These are phyloP conservation scores for Ammopiptanthus mongolicus DNA, from an alignment of 306 rosid species.

Conservation along the genomic window DNA sequence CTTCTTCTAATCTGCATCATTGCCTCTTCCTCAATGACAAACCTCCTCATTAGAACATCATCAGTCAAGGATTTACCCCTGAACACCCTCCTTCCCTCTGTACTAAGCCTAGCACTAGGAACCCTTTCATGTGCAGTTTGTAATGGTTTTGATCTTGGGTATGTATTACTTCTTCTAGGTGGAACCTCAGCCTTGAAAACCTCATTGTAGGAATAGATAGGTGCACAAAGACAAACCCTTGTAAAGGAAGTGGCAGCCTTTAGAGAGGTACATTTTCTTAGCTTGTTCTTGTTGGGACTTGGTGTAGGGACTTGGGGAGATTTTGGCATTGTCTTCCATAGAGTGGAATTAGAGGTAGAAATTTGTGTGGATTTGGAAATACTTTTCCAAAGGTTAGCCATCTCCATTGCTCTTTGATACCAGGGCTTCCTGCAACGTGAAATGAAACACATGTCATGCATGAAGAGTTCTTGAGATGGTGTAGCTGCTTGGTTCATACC, in stretches of 20 bases:
- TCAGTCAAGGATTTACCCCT: conserved; percentile 88
- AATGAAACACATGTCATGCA: conserved; percentile 18
- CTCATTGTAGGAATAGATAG: conserved; percentile 82
- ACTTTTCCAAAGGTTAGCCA: conserved; percentile 55
- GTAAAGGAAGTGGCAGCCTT: conserved; percentile 77
- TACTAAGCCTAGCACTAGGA: conserved; percentile 50
- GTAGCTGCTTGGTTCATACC: neutral
- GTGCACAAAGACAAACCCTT: conserved; percentile 92
- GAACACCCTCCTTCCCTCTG: conserved; percentile 66
- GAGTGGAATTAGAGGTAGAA: conserved; percentile 3
- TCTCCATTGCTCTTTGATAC: conserved; percentile 84
- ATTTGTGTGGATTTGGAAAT: conserved; percentile 41
- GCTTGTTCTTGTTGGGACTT: conserved; percentile 36
- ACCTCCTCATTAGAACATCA: conserved; percentile 88
- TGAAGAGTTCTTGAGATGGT: neutral
- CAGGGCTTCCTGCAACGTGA: conserved; percentile 70
- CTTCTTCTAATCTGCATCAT: conserved; percentile 90
- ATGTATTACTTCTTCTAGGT: conserved; percentile 86
- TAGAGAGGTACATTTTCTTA: conserved; percentile 76
- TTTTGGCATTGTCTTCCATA: conserved; percentile 57
- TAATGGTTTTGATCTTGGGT: conserved; percentile 67
- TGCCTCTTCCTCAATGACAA: conserved; percentile 91
- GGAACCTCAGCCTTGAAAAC: conserved; percentile 67
- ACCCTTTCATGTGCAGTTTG: conserved; percentile 31
- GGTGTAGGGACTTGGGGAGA: conserved; percentile 34